Evolutionary conservation across 2,329 filamentous ascomycete genomes (phyloP).

Genomic region (Colletotrichum chlorophyti): DNA sequence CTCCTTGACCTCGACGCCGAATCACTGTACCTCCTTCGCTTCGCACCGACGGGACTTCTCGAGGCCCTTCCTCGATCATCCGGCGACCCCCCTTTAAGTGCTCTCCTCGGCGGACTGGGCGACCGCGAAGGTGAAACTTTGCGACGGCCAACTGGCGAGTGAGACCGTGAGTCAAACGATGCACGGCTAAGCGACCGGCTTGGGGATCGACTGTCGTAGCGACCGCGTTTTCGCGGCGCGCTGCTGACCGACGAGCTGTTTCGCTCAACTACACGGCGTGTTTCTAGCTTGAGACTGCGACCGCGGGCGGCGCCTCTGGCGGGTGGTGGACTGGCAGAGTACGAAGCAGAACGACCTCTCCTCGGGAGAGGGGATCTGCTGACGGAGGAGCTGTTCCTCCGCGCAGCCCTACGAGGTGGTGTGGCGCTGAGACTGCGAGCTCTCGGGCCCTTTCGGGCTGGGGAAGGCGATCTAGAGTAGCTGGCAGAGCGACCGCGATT

Average conservation of each 20-base stretch:
- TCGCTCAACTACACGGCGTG: constrained; percentile 34
- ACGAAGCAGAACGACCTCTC: constrained; percentile 33
- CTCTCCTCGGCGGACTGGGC: constrained; percentile 19
- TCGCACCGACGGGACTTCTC: constrained; percentile 25
- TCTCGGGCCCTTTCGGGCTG: constrained; percentile 34
- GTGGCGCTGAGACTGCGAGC: constrained; percentile 25
- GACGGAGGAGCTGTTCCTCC: constrained; percentile 42
- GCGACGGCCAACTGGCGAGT: constrained; percentile 26
- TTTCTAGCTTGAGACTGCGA: constrained; percentile 11
- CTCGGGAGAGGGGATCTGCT: constrained; percentile 36
- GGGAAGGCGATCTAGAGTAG: constrained; percentile 38
- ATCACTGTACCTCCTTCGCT: constrained; percentile 32
- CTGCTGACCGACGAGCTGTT: constrained; percentile 44
- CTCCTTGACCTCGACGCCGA: constrained; percentile 32
- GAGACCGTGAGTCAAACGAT: constrained; percentile 35
- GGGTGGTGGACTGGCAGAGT: constrained; percentile 30
- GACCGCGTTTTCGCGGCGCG: constrained; percentile 34
- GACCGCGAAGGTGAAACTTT: too few relatives aligned
- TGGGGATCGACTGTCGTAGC: constrained; percentile 28
- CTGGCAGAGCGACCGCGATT: constrained; percentile 33
- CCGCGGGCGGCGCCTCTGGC: constrained; percentile 13
- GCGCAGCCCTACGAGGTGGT: constrained; percentile 32
- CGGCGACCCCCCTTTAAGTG: constrained; percentile 11
- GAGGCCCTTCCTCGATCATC: not conserved
- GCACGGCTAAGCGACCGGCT: constrained; percentile 35